A percentile compares a stretch with the other conserved stretches of the same genome.
phyloP scores from a whole-genome alignment of 2,329 filamentous ascomycete species.

The Sarocladium strictum region DNA sequence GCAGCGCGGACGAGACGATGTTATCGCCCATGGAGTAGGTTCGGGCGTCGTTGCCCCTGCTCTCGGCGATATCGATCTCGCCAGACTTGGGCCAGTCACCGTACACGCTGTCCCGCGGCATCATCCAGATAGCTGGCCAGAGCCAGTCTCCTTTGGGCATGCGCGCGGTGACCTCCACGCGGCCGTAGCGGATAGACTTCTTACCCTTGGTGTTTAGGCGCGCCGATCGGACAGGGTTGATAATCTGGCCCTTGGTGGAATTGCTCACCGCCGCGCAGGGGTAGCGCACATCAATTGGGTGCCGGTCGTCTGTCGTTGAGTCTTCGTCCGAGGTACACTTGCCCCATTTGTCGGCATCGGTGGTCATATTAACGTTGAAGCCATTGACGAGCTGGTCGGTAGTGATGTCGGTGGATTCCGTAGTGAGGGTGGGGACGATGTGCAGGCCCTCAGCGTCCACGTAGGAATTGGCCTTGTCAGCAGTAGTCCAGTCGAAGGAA shows the following conservation, averaged over 20 bases:
- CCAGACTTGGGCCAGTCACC: conserved; percentile 45
- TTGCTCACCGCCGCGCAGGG: conserved; percentile 4
- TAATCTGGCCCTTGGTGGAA: conserved; percentile 30
- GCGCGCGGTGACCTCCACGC: conserved; percentile 47
- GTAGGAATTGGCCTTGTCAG: conserved; percentile 40
- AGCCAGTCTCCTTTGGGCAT: conserved; percentile 49
- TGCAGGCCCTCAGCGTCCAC: conserved; percentile 42
- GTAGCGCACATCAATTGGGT: neutral
- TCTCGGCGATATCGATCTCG: conserved; percentile 48
- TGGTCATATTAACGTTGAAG: conserved; percentile 38
- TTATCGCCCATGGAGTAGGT: conserved; percentile 28
- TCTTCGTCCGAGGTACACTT: conserved; percentile 6
- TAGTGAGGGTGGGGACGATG: conserved; percentile 48
- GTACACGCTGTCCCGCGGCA: conserved; percentile 41
- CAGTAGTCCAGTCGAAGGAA: conserved; percentile 49
- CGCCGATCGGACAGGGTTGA: conserved; percentile 43
- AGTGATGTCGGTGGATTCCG: conserved; percentile 31
- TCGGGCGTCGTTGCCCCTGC: conserved; percentile 43
- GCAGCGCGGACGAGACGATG: conserved; percentile 26
- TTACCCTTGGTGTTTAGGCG: conserved; percentile 40
- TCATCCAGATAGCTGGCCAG: conserved; percentile 47
- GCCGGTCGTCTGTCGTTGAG: neutral
- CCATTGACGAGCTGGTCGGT: conserved; percentile 30
- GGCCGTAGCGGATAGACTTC: conserved; percentile 39
- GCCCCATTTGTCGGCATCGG: conserved; percentile 16